Percentiles rank a stretch among this genome's conserved stretches.
Conservation (phyloP, 1,284 basidiomycete species). For the Sanguinoderma infundibulare region DNA sequence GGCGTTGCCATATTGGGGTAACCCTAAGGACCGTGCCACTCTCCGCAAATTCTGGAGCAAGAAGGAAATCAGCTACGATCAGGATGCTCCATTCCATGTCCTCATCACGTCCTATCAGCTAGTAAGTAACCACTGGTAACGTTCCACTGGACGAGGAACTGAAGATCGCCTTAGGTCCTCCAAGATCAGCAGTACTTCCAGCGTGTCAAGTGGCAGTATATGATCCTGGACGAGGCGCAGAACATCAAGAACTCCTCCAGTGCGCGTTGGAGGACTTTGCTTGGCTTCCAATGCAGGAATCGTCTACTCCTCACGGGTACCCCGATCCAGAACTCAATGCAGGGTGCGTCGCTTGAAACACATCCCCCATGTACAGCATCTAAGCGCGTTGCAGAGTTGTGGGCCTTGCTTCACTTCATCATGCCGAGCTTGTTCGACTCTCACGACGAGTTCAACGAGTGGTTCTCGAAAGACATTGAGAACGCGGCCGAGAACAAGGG, state of each 20-base stretch:
- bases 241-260: conserved; percentile 99
- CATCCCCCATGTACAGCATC: too few relatives aligned
- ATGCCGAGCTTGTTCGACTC: conserved; percentile 99
- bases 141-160: not conserved
- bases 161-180: conserved; percentile 65
- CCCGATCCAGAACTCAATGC: conserved; percentile 99
- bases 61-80: conserved; percentile 95
- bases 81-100: conserved; percentile 96
- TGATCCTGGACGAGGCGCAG: conserved; percentile 99
- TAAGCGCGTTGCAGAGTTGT: conserved; percentile 75
- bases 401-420: conserved; percentile 99
- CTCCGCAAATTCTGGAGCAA: conserved; percentile 98
- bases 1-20: conserved; percentile 98
- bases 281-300: conserved; percentile 97
- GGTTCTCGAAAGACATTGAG: conserved; percentile 99
- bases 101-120: conserved; percentile 98
- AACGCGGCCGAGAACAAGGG: conserved; percentile 92
- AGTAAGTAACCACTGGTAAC: conserved; percentile 47
- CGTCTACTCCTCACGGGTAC: conserved; percentile 95
- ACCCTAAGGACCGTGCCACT: conserved; percentile 94
- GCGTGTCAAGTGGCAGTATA: conserved; percentile 99
- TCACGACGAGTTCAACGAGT: conserved; percentile 99
- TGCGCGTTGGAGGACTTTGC: conserved; percentile 96
- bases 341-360: conserved; percentile 60
- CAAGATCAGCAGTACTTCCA: conserved; percentile 99